Base-by-base conservation (phyloP, 1,284 basidiomycete genomes). In the Cutaneotrichosporon mucoides region DNA sequence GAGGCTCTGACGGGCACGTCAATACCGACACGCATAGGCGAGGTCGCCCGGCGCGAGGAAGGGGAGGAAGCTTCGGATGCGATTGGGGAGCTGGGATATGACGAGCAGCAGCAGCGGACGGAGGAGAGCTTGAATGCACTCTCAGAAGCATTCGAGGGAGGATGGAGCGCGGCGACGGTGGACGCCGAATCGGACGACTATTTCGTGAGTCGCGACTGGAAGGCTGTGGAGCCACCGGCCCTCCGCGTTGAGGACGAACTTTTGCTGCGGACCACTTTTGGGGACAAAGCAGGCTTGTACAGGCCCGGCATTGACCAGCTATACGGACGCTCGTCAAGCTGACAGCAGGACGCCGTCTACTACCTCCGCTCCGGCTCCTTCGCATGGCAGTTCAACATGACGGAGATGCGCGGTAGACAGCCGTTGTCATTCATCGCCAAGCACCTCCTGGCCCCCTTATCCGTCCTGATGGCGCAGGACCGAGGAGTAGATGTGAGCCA, bases 391-490 rank as follows among this genome's bases (percentile, higher is more conserved):
- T 72, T 70, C 64, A 65, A 68, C 53, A 55, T 68, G 42, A 68
- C 68, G 9, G 67, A 73, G 61, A 52, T 68, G 48, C 62, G 56
- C 34, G 62, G 57, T 11, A 50, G 65, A 38, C 52, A 63, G 47
- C 66, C 68, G 0, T 56, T 70, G 8, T 36, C 56, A 3, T 60
- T 73, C 50, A 60, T 75, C 46, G 37, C 66, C 5, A 61, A 62
- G 15, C 72, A 73, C 13, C 65, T 75, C 7, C 45, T 75, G 4
- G 40, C 59, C 2, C 73, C 73, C 0, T 58, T 71, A 4, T 59
- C 64, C 1, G 24, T n/a, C 7, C 41, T 69, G n/a, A 38, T 70
- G 6, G 62, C 65, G 10, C 54, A 63, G n/a, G 63, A 62, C 37
- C 63, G 66, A 1, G 64, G 60, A 9, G 59, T 62, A 2, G 58